Conservation (phyloP, 495 filamentous ascomycete species). For the Recurvomyces mirabilis region DNA sequence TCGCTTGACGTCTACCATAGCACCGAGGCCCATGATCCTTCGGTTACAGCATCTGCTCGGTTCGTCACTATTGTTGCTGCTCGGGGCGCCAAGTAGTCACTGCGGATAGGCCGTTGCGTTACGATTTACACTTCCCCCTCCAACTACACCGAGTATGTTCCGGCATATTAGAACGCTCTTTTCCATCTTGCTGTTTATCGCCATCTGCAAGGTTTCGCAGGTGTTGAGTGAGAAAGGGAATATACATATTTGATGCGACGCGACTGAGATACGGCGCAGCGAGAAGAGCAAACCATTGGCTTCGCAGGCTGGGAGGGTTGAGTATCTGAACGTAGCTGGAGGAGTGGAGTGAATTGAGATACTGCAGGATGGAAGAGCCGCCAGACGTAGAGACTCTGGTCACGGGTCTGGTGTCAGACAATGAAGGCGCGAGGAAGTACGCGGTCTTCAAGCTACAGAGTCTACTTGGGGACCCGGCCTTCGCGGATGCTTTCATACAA, state of each 20-base stretch:
- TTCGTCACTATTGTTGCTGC: no score
- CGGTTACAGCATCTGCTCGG: no score
- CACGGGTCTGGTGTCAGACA: constrained; percentile 55
- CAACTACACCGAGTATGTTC: constrained; percentile 2
- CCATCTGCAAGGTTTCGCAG: constrained; percentile 11
- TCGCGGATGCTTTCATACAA: constrained; percentile 89
- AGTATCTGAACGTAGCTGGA: no score
- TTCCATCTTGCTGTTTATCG: constrained; percentile 11
- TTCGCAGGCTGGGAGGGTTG: no score
- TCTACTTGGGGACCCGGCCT: constrained; percentile 88
- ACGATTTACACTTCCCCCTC: no score
- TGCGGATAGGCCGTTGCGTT: no score
- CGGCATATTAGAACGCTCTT: constrained; percentile 6
- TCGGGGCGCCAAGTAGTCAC: no score
- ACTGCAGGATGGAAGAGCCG: constrained; percentile 13
- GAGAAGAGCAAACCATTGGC: neutral
- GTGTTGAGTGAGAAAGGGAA: constrained; percentile 9
- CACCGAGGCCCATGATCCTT: no score
- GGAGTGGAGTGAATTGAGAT: neutral
- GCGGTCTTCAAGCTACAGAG: constrained; percentile 95
- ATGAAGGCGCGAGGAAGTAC: constrained; percentile 96
- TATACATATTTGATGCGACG: neutral
- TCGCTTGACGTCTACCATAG: no score
- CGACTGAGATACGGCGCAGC: neutral
- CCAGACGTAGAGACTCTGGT: constrained; percentile 54